phyloP scores from a whole-genome alignment of 2,329 filamentous ascomycete genomes.

The Thelonectria olida region DNA sequence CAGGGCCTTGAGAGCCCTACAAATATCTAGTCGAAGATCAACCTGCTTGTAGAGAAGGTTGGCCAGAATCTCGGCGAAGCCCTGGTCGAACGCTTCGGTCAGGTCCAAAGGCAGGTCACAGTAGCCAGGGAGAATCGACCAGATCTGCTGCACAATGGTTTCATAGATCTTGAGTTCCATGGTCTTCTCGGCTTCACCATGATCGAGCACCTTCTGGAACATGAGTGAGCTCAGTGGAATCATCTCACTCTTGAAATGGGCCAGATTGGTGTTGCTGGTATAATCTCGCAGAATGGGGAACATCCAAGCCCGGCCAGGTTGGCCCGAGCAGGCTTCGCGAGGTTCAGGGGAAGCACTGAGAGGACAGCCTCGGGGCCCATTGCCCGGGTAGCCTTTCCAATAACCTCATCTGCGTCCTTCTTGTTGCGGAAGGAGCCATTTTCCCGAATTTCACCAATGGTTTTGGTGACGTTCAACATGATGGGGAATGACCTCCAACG shows the following conservation, averaged over 20 bases:
- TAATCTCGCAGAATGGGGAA: constrained; percentile 90
- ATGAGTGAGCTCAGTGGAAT: constrained; percentile 89
- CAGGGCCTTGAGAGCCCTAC: constrained; percentile 83
- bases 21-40: constrained; percentile 86
- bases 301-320: constrained; percentile 92
- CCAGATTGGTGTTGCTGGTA: constrained; percentile 86
- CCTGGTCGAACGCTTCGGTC: constrained; percentile 79
- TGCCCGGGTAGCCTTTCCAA: constrained; percentile 86
- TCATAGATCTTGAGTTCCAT: constrained; percentile 99
- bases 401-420: constrained; percentile 91
- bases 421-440: constrained; percentile 92
- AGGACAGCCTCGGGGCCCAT: constrained; percentile 91
- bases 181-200: constrained; percentile 84
- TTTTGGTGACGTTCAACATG: constrained; percentile 77
- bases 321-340: constrained; percentile 79
- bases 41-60: constrained; percentile 94
- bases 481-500: constrained; percentile 87
- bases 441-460: constrained; percentile 85
- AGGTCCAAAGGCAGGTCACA: constrained; percentile 91
- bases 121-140: constrained; percentile 93
- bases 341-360: constrained; percentile 84
- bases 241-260: constrained; percentile 86
- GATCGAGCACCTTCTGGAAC: constrained; percentile 88
- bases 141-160: constrained; percentile 93
- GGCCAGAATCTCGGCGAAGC: constrained; percentile 88